Evolutionary conservation across 2,329 filamentous ascomycete genomes (phyloP).

Genomic region (Fusarium palustre): DNA sequence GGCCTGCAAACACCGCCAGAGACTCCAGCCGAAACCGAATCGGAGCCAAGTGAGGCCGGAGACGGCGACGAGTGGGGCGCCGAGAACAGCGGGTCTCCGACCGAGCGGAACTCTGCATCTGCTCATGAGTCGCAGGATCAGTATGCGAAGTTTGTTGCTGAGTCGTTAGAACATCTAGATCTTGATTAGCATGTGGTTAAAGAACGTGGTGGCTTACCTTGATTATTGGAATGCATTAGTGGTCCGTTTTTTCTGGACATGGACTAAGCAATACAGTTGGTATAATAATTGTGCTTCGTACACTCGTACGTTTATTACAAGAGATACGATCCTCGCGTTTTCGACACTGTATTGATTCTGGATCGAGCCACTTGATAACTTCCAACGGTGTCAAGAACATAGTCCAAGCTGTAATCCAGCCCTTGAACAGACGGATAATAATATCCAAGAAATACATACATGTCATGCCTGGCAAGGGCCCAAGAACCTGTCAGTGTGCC

Average conservation of each 20-base stretch:
- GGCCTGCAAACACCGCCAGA: slow-evolving; percentile 66
- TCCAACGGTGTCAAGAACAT: background rate
- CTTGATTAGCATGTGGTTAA: slow-evolving; percentile 39
- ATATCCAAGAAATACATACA: background rate
- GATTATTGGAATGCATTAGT: background rate
- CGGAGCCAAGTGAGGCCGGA: slow-evolving; percentile 63
- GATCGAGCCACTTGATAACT: background rate
- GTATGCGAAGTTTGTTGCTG: slow-evolving; percentile 39
- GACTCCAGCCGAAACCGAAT: slow-evolving; percentile 67
- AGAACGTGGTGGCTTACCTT: slow-evolving; percentile 1
- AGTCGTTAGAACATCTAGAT: slow-evolving; percentile 43
- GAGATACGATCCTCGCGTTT: background rate
- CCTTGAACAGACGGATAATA: background rate
- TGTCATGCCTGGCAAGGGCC: background rate
- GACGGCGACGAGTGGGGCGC: slow-evolving; percentile 42
- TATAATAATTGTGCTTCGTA: slow-evolving; percentile 11
- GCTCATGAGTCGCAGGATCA: slow-evolving; percentile 17
- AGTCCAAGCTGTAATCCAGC: background rate
- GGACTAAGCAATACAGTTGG: background rate
- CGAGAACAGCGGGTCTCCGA: slow-evolving; percentile 29
- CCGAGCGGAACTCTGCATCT: slow-evolving; percentile 21
- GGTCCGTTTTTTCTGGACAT: background rate
- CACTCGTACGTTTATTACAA: background rate
- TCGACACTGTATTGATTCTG: background rate
- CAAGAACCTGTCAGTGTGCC: background rate